Base-by-base conservation (phyloP, 2,329 filamentous ascomycete species). In the Diatrype stigma region DNA sequence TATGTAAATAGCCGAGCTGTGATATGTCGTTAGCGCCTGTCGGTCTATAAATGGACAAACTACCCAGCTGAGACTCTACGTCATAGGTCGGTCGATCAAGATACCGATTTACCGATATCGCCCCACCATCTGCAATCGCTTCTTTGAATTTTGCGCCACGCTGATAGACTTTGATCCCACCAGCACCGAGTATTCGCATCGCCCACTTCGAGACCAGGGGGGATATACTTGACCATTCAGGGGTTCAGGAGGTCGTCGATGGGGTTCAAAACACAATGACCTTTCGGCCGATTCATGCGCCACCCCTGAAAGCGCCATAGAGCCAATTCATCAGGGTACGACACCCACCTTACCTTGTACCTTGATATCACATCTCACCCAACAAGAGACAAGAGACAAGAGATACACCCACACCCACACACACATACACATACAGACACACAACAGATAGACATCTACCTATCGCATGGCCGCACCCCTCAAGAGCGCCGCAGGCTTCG, bases 401-500 rank as follows among this genome's bases (percentile, higher is more conserved):
- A n/a, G n/a, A n/a, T n/a, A 26, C n/a, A 35, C 32, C 11, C 11
- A 22, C 19, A 17, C n/a, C n/a, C 17, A 16, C 23, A 22, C 42
- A 22, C 22, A 30, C 14, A 16, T 17, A 10, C 5, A 30, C 42
- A 12, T 17, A 28, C 22, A 30, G 42, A 45, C 21, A n/a, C 6
- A 23, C 23, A 28, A 10, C 17, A 3, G 14, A 21, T 14, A 45
- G 6, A 11, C 38, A 35, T 26, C n/a, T n/a, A 40, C 38, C 21
- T 21, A 23, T 45, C 14, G 19, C 26, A 57, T 57, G 56, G 54
- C 57, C 2, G 57, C 55, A 7, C 49, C 55, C 22, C 46, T 55
- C 10, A 54, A 47, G 32, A 46, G 53, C 23, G 46, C 59, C 16
- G 26, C 46, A 28, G 40, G 21, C 61, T 96, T 97, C 72, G 69